Evolutionary conservation across 164 flowering plant species (phyloP), one percentile per base, ranked within the genome.

Genomic region (Vitis cinerea): DNA sequence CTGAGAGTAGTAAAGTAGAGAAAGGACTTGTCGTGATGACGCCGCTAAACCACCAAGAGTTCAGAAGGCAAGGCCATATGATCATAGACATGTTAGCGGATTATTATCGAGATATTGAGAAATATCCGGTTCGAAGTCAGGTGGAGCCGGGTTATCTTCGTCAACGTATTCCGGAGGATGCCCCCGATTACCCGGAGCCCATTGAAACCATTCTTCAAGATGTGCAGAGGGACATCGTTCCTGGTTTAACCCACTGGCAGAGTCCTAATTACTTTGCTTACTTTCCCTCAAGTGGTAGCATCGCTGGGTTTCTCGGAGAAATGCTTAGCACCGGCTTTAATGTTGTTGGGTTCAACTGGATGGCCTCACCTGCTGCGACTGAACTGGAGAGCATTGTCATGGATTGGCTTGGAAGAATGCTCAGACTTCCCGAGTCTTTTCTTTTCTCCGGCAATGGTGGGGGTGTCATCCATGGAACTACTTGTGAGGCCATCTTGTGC

Each of bases 191-290:
- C 30, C 83, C 89, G 1, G 90, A 89, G 60, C 65, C 89, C 11
- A 69, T 86, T 1, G 90, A 87, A 50, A 72, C 74, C 16, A 83
- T 87, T 17, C 82, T 87, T 1, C 54, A 79, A 65, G 92, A 88
- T 51, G 80, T 88, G 9, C 74, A 77, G 19, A 72, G 61, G 0
- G 65, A 85, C 12, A 85, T 90, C 3, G 59, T 90, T 8, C 94
- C 95, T 0, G 95, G 92, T 0, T 17, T 90, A 1, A 88, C 91
- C 0, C 91, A 87, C 52, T 88, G 95, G 95, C 87, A 83, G 61
- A 90, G 92, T 65, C 96, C 91, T 0, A 83, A 83, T 56, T 84
- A 75, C 69, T 90, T 77, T 58, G 93, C 90, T 9, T 85, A 84
- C 78, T 88, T 83, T 68, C 90, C 85, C 5, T 75, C 85, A 2